Evolutionary conservation across 1,284 basidiomycete species (phyloP), one percentile per base, ranked within the genome.

Genomic region (Pulveroboletus sp.): DNA sequence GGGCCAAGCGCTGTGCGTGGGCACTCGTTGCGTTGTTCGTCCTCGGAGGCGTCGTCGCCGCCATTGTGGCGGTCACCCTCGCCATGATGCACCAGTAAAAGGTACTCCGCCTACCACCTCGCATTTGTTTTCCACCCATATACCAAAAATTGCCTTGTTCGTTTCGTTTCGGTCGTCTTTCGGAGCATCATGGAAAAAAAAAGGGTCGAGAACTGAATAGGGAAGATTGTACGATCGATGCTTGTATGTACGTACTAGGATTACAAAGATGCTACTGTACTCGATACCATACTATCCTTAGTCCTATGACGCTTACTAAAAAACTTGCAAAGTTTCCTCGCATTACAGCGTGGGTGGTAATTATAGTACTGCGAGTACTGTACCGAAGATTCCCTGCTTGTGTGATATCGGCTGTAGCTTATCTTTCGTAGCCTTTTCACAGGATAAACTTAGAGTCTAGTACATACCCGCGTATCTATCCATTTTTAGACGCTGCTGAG

Each of bases 1-100:
- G 78, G 78, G 78, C 77, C 2, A 65, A 62, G 58, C 64, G 74
- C 18, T 79, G 74, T 54, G 65, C 71, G 14, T 56, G 63, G 53
- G 63, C 65, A 3, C 52, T 77, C 15, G 15, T 69, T 11, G 29
- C 59, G 35, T 22, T 75, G 24, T 53, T 62, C 12, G 39, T 60
- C 3, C 38, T 62, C 3, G 62, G 40, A 18, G 66, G 63, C 17
- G 20, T 69, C 15, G 62, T 57, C 5, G 54, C 54, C 36, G 67
- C 58, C 1, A n/a, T 52, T n/a, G n/a, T n/a, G n/a, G n/a, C n/a
- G n/a, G n/a, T n/a, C 17, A 6, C 28, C 4, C 2, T 63, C 9
- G 35, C 24, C 22, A 28, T 40, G 18, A 22, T 28, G 29, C 17
- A 22, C 44, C 38, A 49, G 46, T 49, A 26, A 60, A 18, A 28